A percentile compares a stretch with the other conserved stretches of the same genome.
These are phyloP conservation scores for Pseudozyma hubeiensis DNA, from an alignment of 1,284 basidiomycete species.

Conservation along the genomic window DNA sequence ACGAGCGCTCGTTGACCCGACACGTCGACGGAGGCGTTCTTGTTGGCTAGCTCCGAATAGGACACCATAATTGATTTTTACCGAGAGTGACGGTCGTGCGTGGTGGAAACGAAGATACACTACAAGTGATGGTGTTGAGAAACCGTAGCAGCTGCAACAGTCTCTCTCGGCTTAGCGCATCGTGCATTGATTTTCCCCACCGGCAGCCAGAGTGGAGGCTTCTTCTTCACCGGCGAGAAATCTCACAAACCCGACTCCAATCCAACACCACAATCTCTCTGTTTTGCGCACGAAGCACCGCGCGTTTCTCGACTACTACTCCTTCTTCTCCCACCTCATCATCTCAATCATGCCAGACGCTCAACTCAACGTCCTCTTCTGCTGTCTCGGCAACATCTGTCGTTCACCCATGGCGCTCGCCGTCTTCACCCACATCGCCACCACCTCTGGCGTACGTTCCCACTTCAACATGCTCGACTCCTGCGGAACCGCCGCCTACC, in stretches of 20 bases:
- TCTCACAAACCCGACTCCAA: too few species aligned
- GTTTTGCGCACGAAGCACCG: too few species aligned
- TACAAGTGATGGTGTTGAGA: too few species aligned
- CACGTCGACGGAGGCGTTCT: conserved; percentile 34
- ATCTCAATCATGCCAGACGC: background rate
- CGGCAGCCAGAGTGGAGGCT: too few species aligned
- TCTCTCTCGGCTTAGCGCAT: too few species aligned
- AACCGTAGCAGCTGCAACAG: too few species aligned
- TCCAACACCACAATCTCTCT: too few species aligned
- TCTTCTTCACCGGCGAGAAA: too few species aligned
- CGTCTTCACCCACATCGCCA: conserved; percentile 55
- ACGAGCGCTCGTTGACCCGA: conserved; percentile 48
- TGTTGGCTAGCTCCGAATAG: conserved; percentile 23
- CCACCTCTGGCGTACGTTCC: conserved; percentile 31
- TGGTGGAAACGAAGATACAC: background rate
- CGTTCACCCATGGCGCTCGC: conserved; percentile 63
- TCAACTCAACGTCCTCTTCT: conserved; percentile 60
- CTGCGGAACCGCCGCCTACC: conserved; percentile 63
- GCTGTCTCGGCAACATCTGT: conserved; percentile 66
- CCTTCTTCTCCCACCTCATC: too few species aligned
- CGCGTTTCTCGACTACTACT: too few species aligned
- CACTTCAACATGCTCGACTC: conserved; percentile 60
- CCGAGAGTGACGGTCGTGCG: too few species aligned
- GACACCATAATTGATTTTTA: conserved; percentile 15
- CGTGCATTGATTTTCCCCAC: too few species aligned